phyloP scores from a whole-genome alignment of 2,329 filamentous ascomycete genomes.

The Aschersonia sp. region DNA sequence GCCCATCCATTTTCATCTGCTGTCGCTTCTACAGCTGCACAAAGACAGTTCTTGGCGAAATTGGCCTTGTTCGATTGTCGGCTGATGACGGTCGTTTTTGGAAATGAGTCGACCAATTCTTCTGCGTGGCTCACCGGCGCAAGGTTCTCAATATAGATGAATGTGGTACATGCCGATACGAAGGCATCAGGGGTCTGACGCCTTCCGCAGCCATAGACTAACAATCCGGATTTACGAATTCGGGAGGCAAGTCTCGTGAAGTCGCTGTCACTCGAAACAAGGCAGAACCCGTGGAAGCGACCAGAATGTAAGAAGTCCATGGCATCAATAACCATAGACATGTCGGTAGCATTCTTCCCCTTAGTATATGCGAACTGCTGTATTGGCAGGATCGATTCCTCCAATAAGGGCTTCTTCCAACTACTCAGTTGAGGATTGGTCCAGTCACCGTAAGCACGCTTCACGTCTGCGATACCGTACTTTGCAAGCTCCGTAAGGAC shows the following conservation, averaged over 20 bases:
- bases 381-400: slow-evolving; percentile 18
- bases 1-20: slow-evolving; percentile 15
- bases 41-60: neutral
- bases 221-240: slow-evolving; percentile 16
- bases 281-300: slow-evolving; percentile 6
- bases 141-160: slow-evolving; percentile 15
- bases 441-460: slow-evolving; percentile 21
- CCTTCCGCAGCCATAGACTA: slow-evolving; percentile 20
- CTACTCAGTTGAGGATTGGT: slow-evolving; percentile 10
- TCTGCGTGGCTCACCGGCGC: neutral
- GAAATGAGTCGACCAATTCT: too few relatives aligned
- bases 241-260: slow-evolving; percentile 19
- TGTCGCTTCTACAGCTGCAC: slow-evolving; percentile 6
- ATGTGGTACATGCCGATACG: slow-evolving; percentile 7
- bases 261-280: slow-evolving; percentile 20
- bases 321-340: slow-evolving; percentile 21
- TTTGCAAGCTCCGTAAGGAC: slow-evolving; percentile 17
- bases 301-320: slow-evolving; percentile 19
- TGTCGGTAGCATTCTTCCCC: slow-evolving; percentile 20
- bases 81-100: neutral
- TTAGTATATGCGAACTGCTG: slow-evolving; percentile 21
- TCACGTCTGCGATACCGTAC: slow-evolving; percentile 16
- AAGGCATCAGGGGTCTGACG: slow-evolving; percentile 16
- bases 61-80: neutral
- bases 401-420: slow-evolving; percentile 17